Evolutionary conservation across 352 stramenopile genomes (phyloP).

Genomic region (Pilasporangium apinafurcum): DNA sequence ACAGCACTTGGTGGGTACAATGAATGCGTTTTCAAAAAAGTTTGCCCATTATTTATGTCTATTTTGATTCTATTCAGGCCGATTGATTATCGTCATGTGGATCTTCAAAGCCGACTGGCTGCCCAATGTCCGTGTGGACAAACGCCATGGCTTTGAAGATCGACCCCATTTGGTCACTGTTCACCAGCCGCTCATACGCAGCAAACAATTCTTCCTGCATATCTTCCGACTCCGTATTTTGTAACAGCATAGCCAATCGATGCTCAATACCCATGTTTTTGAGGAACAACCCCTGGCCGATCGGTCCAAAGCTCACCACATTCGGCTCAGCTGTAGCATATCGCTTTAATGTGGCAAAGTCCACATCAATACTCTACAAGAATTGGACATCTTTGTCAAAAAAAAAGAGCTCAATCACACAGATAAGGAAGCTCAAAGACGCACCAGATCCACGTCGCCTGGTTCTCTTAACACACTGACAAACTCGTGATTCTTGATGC

Average conservation of each 20-base stretch:
- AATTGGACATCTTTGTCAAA: constrained; percentile 13
- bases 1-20: constrained; percentile 11
- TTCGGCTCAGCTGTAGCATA: constrained; percentile 48
- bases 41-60: not conserved
- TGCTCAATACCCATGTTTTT: constrained; percentile 94
- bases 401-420: constrained; percentile 32
- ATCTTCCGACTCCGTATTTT: constrained; percentile 77
- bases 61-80: constrained; percentile 2
- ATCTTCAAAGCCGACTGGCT: constrained; percentile 62
- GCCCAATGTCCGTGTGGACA: constrained; percentile 41
- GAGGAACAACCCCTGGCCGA: constrained; percentile 91
- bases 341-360: constrained; percentile 80
- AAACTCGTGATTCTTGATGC: constrained; percentile 93
- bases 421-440: constrained; percentile 9
- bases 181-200: constrained; percentile 90
- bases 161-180: constrained; percentile 90
- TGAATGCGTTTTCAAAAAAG: constrained; percentile 1
- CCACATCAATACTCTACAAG: constrained; percentile 72
- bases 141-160: constrained; percentile 94
- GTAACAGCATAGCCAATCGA: constrained; percentile 85
- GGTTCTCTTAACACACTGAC: constrained; percentile 90
- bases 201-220: constrained; percentile 88
- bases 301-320: constrained; percentile 79
- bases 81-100: constrained; percentile 1
- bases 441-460: constrained; percentile 87